phyloP scores from a whole-genome alignment of 768 basidiomycete species.

The Zangia roseola region DNA sequence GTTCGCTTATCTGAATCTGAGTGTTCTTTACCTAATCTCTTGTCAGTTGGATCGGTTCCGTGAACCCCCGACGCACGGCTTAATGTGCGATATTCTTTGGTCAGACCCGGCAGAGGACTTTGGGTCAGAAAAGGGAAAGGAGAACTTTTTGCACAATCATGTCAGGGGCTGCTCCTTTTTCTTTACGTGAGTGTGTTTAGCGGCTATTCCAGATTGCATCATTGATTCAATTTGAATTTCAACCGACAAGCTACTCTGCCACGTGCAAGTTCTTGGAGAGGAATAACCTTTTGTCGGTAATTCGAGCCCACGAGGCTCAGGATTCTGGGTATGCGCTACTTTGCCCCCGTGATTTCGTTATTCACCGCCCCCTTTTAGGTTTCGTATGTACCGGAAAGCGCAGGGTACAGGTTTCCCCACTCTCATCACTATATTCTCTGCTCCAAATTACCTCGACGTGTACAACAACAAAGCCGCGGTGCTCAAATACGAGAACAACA shows the following conservation, averaged over 20 bases:
- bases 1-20: constrained; percentile 34
- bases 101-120: constrained; percentile 74
- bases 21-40: neutral
- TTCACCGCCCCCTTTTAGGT: constrained; percentile 40
- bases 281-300: constrained; percentile 87
- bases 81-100: constrained; percentile 80
- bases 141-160: constrained; percentile 68
- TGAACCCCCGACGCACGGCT: constrained; percentile 68
- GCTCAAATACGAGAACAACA: constrained; percentile 95
- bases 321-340: constrained; percentile 73
- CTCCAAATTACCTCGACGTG: constrained; percentile 94
- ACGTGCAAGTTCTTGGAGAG: constrained; percentile 92
- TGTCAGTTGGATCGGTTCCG: constrained; percentile 66
- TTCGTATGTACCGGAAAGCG: constrained; percentile 93
- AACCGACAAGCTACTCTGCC: constrained; percentile 63
- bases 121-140: constrained; percentile 63
- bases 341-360: neutral
- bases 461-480: constrained; percentile 97
- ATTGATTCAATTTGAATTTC: neutral
- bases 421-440: constrained; percentile 97
- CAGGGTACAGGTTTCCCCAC: constrained; percentile 92
- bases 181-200: constrained; percentile 56
- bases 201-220: neutral
- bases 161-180: constrained; percentile 75
- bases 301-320: constrained; percentile 96